These are phyloP conservation scores for Didymella pomorum DNA, from an alignment of 2,329 filamentous ascomycete species.

Conservation along the genomic window DNA sequence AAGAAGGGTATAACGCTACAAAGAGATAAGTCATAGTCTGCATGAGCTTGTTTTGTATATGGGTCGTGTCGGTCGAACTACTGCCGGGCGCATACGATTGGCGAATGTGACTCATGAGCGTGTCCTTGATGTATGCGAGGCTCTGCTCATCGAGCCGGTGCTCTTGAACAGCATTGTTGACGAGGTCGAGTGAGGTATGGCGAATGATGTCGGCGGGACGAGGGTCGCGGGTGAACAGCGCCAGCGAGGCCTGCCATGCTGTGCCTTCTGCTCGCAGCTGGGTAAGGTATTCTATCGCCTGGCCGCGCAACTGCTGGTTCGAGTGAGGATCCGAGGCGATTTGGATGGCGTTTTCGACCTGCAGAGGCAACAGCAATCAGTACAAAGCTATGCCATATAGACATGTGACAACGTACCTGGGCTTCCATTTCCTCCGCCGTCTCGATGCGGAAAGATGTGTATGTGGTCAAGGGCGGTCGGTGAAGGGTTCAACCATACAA, in stretches of 20 bases:
- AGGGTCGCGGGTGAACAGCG: constrained; percentile 82
- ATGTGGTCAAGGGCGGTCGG: constrained; percentile 29
- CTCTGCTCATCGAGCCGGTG: constrained; percentile 77
- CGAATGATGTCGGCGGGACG: constrained; percentile 83
- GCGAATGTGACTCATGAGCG: constrained; percentile 80
- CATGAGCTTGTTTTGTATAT: constrained; percentile 95
- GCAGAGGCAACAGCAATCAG: constrained; percentile 8
- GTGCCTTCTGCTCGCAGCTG: constrained; percentile 82
- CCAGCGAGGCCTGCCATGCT: constrained; percentile 88
- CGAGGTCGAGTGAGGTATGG: constrained; percentile 86
- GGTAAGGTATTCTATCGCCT: constrained; percentile 81
- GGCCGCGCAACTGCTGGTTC: constrained; percentile 74
- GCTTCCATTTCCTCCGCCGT: constrained; percentile 50
- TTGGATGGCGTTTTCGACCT: constrained; percentile 95
- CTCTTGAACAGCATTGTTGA: constrained; percentile 89
- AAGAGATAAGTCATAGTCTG: constrained; percentile 96
- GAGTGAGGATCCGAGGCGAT: constrained; percentile 87
- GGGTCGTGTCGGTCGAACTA: constrained; percentile 70
- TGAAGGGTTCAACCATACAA: constrained; percentile 27
- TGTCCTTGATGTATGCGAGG: constrained; percentile 79
- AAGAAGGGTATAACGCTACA: constrained; percentile 81
- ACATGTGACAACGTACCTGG: constrained; percentile 39
- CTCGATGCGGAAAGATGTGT: constrained; percentile 30
- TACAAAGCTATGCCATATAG: not conserved
- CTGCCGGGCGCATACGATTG: constrained; percentile 73